Base-by-base conservation (phyloP, 345 rosid genomes). In the Toxicodendron radicans region DNA sequence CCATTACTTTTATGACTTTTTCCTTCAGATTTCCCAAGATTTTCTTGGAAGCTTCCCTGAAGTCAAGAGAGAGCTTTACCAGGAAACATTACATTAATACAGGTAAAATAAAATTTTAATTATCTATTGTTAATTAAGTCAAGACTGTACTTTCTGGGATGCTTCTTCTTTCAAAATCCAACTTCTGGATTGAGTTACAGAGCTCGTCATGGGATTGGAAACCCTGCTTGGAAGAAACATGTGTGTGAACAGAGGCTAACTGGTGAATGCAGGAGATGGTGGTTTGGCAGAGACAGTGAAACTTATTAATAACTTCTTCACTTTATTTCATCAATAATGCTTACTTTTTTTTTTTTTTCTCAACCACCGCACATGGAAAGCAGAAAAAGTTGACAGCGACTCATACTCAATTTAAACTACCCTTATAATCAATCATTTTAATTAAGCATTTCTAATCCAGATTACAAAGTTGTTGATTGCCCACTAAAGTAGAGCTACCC, bases 291-390 rank as follows among this genome's bases (percentile, higher is more conserved):
- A 35, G 41, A 35, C 41, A 35, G 10, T 58, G 3, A 1, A 21
- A 58, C 16, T 12, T 58, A 3, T 12, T 58, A 3, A 58, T 63
- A n/a, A 67, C 77, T 57, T 24, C 38, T 58, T 58, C 56, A 43
- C 74, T 58, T 43, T 71, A 18, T 68, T 32, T 56, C 68, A 24
- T 64, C 71, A 68, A 76, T 76, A 76, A 72, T 76, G 74, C 49
- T 51, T 49, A 32, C 74, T 72, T 68, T 62, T 48, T 32, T 63
- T 27, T 68, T 56, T 48, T 30, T 62, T 38, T 66, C 43, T 74
- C 83, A 76, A 76, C 87, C 53, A 71, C 79, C 67, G 71, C 87
- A 80, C 84, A 80, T 79, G 84, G 75, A 60, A 64, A 79, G 75
- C 72, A 52, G 75, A 30, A 68, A 30, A 68, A 71, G 59, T 4